Evolutionary conservation across 2,329 filamentous ascomycete genomes (phyloP), one percentile per base, ranked within the genome.

Genomic region (Cadophora sp.): DNA sequence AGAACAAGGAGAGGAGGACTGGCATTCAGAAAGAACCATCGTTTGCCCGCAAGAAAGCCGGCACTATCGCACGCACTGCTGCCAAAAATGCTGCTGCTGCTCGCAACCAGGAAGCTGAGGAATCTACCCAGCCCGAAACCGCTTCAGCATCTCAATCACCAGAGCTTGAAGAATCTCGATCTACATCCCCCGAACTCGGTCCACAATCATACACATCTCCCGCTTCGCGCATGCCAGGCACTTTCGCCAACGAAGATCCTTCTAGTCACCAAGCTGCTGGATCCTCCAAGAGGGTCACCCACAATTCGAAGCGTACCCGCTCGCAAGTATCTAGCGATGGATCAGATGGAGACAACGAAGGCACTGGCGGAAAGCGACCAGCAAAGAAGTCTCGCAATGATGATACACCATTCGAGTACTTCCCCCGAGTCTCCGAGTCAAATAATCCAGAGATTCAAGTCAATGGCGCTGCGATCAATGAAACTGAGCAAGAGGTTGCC

Each of bases 191-290:
- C 41, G 58, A 48, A 48, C 58, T 43, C 36, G 9, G 11, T 22
- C 36, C 55, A 2, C 55, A 58, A 7, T 13, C 55, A 24, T 22
- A 11, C 1, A 20, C 11, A 22, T 13, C 55, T 13, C 24, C 55
- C 41, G 6, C 36, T 1, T 58, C 36, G 20, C 36, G n/a, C 36
- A 58, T 39, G 36, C 55, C 55, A 11, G 36, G n/a, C 27, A 16
- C 55, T 58, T 58, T 58, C 36, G 20, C 20, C 36, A 7, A 20
- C 7, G 55, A 18, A 22, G 55, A 18, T 41, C 36, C 58, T 60
- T 60, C 58, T 30, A 48, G 41, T 60, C 58, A 60, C 58, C 58
- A 47, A 60, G 58, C 41, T 60, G 58, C 43, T 60, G 58, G 41
- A 30, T 33, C 58, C 4, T 33, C n/a, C 7, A 48, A 33, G 16